These are phyloP conservation scores for Paraphoma chrysanthemicola DNA, from an alignment of 2,329 filamentous ascomycete species.

Conservation along the genomic window DNA sequence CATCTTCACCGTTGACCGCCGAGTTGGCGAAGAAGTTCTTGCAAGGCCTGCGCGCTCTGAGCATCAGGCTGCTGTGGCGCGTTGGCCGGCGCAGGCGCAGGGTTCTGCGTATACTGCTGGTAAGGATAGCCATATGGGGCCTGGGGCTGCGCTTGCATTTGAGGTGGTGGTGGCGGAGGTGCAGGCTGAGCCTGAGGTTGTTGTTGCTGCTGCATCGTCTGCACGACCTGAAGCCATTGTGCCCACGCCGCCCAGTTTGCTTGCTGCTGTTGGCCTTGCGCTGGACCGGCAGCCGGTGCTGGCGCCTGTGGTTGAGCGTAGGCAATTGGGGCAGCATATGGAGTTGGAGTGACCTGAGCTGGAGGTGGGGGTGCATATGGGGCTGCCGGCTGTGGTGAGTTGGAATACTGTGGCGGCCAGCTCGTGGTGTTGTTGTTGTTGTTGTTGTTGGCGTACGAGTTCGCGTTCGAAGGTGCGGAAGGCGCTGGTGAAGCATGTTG, in stretches of 20 bases:
- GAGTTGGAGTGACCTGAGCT: background rate
- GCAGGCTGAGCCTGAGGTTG: conserved; percentile 25
- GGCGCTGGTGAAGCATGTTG: conserved; percentile 28
- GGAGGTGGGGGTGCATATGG: conserved; percentile 21
- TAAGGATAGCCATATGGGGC: conserved; percentile 34
- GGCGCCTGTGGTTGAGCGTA: conserved; percentile 8
- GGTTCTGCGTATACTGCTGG: conserved; percentile 30
- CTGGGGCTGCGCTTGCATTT: conserved; percentile 22
- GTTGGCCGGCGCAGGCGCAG: conserved; percentile 23
- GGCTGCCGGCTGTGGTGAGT: conserved; percentile 23
- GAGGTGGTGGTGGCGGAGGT: conserved; percentile 20
- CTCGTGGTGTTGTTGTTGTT: conserved; percentile 12
- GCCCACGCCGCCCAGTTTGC: conserved; percentile 37
- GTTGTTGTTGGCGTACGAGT: conserved; percentile 31
- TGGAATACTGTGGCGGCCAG: conserved; percentile 28
- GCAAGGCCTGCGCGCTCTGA: conserved; percentile 34
- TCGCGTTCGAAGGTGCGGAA: conserved; percentile 23
- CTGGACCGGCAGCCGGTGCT: conserved; percentile 10
- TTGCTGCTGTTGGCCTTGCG: conserved; percentile 28
- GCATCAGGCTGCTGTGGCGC: conserved; percentile 22
- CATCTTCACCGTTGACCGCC: conserved; percentile 12
- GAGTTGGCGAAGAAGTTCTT: conserved; percentile 40
- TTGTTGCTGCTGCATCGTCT: conserved; percentile 31
- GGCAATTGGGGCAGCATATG: conserved; percentile 21
- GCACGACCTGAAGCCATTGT: conserved; percentile 35